These are phyloP conservation scores for Lecanosticta acicola DNA, from an alignment of 2,329 filamentous ascomycete species.

Conservation along the genomic window DNA sequence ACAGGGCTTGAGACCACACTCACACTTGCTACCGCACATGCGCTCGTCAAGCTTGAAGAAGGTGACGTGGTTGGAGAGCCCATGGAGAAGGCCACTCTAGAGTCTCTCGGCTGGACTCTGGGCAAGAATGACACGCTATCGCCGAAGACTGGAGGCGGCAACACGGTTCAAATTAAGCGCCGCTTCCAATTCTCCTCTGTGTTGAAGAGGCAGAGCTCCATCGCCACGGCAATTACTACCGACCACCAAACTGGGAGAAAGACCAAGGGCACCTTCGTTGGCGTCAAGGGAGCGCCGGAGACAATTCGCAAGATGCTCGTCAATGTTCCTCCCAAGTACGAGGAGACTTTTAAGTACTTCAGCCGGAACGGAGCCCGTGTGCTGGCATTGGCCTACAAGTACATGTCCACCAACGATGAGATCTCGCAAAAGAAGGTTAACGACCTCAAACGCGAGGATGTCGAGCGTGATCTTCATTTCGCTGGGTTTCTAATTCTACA, in stretches of 20 bases:
- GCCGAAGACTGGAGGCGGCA: conserved; percentile 58
- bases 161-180: conserved; percentile 87
- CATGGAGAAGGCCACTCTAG: conserved; percentile 95
- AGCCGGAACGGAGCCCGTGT: conserved; percentile 93
- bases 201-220: conserved; percentile 90
- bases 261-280: conserved; percentile 80
- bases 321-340: conserved; percentile 76
- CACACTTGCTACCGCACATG: conserved; percentile 90
- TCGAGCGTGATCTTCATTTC: conserved; percentile 78
- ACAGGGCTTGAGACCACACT: conserved; percentile 78
- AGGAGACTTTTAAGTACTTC: conserved; percentile 98
- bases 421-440: conserved; percentile 82
- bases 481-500: conserved; percentile 94
- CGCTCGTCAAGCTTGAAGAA: conserved; percentile 91
- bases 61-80: conserved; percentile 96
- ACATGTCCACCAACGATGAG: conserved; percentile 74
- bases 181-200: conserved; percentile 98
- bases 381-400: conserved; percentile 88
- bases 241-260: conserved; percentile 70
- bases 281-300: conserved; percentile 94
- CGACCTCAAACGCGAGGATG: conserved; percentile 85
- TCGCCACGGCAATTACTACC: conserved; percentile 72
- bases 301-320: conserved; percentile 93
- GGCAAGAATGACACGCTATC: conserved; percentile 80
- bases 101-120: conserved; percentile 86